Conservation (phyloP, 306 rosid species). For the Senna siamea region DNA sequence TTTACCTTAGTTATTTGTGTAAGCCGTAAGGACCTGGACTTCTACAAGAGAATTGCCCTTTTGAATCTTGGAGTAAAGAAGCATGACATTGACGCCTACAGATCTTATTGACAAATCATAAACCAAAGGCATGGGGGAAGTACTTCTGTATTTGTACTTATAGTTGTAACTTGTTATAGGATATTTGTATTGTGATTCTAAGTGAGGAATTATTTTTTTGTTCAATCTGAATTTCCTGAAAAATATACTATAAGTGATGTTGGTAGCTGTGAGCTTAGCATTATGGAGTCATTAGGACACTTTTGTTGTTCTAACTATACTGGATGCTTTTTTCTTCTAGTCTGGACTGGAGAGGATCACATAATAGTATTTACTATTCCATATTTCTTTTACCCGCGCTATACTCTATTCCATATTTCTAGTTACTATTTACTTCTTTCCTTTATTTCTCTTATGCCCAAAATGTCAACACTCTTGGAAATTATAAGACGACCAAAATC, state of each 20-base stretch:
- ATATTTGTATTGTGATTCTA: background rate
- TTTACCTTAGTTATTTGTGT: background rate
- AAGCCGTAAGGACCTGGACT: background rate
- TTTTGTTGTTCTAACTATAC: background rate
- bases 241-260: background rate
- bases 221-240: background rate
- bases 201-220: background rate
- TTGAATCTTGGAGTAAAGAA: background rate
- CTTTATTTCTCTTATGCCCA: no score
- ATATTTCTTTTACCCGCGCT: no score
- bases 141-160: background rate
- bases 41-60: background rate
- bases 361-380: background rate
- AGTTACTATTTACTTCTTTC: no score
- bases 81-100: background rate
- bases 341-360: constrained; percentile 13
- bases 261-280: background rate
- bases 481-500: no score
- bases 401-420: no score
- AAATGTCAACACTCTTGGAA: no score
- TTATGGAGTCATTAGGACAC: background rate
- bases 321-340: background rate
- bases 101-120: background rate
- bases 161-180: background rate
- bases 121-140: background rate